phyloP scores from a whole-genome alignment of 1,139 yeast species.

The Candida frijolesensis region DNA sequence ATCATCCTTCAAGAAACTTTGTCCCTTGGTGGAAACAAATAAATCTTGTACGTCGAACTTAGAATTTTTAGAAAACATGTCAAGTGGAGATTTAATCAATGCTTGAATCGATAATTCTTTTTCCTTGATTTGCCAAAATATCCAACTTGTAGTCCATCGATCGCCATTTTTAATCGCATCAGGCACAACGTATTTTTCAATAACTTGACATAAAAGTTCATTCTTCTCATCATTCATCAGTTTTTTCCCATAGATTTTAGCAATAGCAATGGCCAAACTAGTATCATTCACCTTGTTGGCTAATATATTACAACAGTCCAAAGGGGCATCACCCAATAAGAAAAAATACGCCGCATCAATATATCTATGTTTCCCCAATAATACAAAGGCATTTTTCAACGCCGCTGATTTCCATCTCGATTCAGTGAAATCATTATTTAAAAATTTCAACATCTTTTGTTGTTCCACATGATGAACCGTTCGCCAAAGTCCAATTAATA shows the following conservation, averaged over 20 bases:
- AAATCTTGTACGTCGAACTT: conserved; percentile 22
- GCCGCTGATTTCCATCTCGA: conserved; percentile 89
- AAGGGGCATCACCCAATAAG: conserved; percentile 72
- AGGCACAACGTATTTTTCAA: conserved; percentile 58
- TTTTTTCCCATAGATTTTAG: conserved; percentile 57
- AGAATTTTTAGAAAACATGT: conserved; percentile 34
- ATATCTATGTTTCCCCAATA: conserved; percentile 84
- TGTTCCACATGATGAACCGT: conserved; percentile 79
- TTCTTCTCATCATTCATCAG: neutral
- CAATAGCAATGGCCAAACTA: conserved; percentile 76
- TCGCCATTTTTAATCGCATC: conserved; percentile 64
- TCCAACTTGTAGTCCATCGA: conserved; percentile 83
- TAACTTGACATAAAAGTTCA: conserved; percentile 46
- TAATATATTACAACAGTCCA: conserved; percentile 77
- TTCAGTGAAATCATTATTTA: conserved; percentile 72
- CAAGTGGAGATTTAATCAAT: conserved; percentile 57
- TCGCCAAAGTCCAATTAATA: conserved; percentile 82
- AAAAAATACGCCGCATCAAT: conserved; percentile 90
- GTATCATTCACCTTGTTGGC: conserved; percentile 67
- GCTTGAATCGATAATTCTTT: conserved; percentile 64
- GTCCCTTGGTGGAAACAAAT: conserved; percentile 26
- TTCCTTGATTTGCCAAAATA: conserved; percentile 66
- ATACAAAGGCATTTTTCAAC: conserved; percentile 85
- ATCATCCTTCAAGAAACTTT: conserved; percentile 69
- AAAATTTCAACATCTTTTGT: conserved; percentile 73